Base-by-base conservation (phyloP, 352 stramenopile genomes). In the Globisporangium takayamanum region DNA sequence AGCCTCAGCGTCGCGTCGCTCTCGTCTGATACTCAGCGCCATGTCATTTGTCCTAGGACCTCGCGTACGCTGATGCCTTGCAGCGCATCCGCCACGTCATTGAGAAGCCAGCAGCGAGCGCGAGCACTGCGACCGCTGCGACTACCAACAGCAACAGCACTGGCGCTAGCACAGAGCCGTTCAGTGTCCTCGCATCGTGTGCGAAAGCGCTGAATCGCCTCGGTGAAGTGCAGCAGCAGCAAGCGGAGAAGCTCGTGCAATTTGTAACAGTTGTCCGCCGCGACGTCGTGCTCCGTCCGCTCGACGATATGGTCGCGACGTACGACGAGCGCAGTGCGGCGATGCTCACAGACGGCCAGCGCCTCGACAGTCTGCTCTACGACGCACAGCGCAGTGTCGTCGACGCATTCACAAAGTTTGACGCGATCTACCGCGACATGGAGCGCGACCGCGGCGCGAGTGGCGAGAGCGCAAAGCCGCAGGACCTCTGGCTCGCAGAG, bases 191-290 rank as follows among this genome's bases (percentile, higher is more conserved):
- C 60, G 86, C 78, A 33, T 87, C 82, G 0, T 79, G 80, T 26
- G 64, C 74, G 18, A 87, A 84, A 51, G 80, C 80, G 20, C 58
- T 93, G 15, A 76, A 83, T 55, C 70, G 69, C 1, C 55, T 89
- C 10, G 80, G 75, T 12, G 80, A 93, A 60, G 72, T 83, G 30
- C 84, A 94, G 69, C 80, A 90, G 62, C 78, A 90, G 67, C 55
- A 90, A 18, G 76, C 76, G 10, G 81, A 94, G 22, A 94, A 94
- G 64, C 50, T 92, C 25, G 66, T 83, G 53, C 81, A 89, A 57
- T 79, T 92, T n/a, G 78, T 80, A 18, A 85, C 68, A 22, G 74
- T 85, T 2, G 63, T 94, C 53, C 84, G 87, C 53, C 67, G 82
- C 15, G 84, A 94, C 60, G 81, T 94, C 20, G 65, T 84, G 15